Conservation (phyloP, 768 basidiomycete genomes). For the Xerocomus potaroensis region DNA sequence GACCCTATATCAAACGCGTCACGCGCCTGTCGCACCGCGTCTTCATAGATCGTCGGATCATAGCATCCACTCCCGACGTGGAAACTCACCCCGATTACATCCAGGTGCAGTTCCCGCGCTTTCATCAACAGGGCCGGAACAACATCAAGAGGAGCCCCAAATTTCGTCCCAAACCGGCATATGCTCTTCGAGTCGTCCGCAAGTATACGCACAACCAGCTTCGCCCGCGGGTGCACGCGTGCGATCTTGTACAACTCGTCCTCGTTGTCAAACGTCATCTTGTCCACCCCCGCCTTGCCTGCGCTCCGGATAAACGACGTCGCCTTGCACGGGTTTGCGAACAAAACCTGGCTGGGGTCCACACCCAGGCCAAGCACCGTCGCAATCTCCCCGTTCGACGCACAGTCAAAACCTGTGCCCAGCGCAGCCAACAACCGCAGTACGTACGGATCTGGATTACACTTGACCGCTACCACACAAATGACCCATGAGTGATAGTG, state of each 20-base stretch:
- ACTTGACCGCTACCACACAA: constrained; percentile 76
- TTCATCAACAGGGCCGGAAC: constrained; percentile 77
- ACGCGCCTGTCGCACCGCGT: constrained; percentile 81
- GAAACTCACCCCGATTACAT: constrained; percentile 95
- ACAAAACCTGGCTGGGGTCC: constrained; percentile 81
- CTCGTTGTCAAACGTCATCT: constrained; percentile 98
- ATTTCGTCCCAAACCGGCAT: constrained; percentile 92
- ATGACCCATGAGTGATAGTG: constrained; percentile 24
- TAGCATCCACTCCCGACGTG: constrained; percentile 98
- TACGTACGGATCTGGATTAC: constrained; percentile 96
- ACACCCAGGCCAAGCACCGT: constrained; percentile 73
- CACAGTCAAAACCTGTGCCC: constrained; percentile 95
- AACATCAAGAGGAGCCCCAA: constrained; percentile 81
- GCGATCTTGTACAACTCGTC: constrained; percentile 95
- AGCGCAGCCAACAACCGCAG: constrained; percentile 85
- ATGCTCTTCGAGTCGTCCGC: constrained; percentile 97
- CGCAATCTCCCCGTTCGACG: constrained; percentile 89
- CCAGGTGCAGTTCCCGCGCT: constrained; percentile 72
- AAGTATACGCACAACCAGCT: constrained; percentile 89
- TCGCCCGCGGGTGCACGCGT: constrained; percentile 71
- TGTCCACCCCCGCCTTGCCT: constrained; percentile 71
- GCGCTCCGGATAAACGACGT: constrained; percentile 88
- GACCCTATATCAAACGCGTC: constrained; percentile 84
- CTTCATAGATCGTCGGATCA: constrained; percentile 84
- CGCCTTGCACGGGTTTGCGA: constrained; percentile 99